Base-by-base conservation (phyloP, 116 monocot genomes). In the Iris pallida region DNA sequence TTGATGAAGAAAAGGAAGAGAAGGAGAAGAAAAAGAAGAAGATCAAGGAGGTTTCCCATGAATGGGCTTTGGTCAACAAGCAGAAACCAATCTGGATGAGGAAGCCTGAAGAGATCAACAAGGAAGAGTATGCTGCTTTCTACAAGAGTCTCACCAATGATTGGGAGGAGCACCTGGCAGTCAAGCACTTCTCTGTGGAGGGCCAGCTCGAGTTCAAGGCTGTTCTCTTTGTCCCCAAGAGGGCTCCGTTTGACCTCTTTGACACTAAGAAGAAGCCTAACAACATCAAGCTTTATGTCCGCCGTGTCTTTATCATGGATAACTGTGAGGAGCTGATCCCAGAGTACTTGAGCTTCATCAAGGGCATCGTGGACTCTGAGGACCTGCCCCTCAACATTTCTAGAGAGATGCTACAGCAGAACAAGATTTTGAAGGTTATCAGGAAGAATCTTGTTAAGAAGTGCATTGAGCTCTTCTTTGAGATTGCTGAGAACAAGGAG, bases 71-170 rank as follows among this genome's bases (percentile, higher is more conserved):
- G 42, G 57, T 83, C 20, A 83, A 83, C 79, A 83, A 83, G 57
- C 83, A 83, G 68, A 83, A 83, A 59, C 83, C 83, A 2, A 83
- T 83, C 68, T 83, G 83, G 83, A 83, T 83, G 83, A 70, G 83
- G 68, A 83, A 83, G 71, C 78, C 83, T 16, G 83, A 83, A 42
- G 83, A 83, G 63, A 83, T 83, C 52, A 83, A 71, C 55, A 83
- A 83, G 79, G 83, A 83, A 41, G 83, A 83, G 68, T 83, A 83
- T 68, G 75, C 83, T 56, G 83, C 83, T 53, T 83, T 83, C 75
- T 83, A 83, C 63, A 83, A 83, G 83, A 75, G 75, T 47, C 68
- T 83, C 30, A 83, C 83, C 43, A 83, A 83, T 54, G 83, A 83
- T 63, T 83, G 83, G 83, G 83, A 83, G 53, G 83, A 79, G 71